A percentile compares a stretch with the other conserved stretches of the same genome.
phyloP scores from a whole-genome alignment of 148 eudicot species.

The Silene conica region DNA sequence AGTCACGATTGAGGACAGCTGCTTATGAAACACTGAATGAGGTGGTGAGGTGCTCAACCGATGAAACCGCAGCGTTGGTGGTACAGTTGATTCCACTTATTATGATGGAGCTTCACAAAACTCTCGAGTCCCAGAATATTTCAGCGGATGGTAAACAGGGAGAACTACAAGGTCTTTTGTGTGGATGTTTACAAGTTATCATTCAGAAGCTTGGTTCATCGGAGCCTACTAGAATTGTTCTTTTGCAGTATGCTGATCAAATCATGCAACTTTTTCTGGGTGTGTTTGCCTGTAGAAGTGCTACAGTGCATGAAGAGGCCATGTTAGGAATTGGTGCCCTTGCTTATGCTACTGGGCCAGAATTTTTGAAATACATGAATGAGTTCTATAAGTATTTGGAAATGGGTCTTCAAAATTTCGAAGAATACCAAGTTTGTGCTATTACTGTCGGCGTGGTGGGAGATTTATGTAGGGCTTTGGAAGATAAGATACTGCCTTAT shows the following conservation, averaged over 20 bases:
- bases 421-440: constrained; percentile 92
- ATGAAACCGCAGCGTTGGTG: constrained; percentile 76
- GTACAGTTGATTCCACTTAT: constrained; percentile 74
- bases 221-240: constrained; percentile 54
- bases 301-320: constrained; percentile 94
- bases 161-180: constrained; percentile 89
- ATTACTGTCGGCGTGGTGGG: constrained; percentile 94
- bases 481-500: constrained; percentile 76
- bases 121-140: constrained; percentile 75
- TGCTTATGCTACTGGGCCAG: constrained; percentile 75
- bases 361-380: constrained; percentile 71
- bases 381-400: constrained; percentile 84
- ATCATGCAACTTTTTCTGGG: constrained; percentile 77
- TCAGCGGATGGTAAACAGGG: constrained; percentile 76
- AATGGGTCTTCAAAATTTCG: constrained; percentile 93
- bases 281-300: constrained; percentile 81
- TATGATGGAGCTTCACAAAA: constrained; percentile 85
- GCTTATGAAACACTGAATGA: constrained; percentile 94
- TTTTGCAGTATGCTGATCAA: constrained; percentile 79
- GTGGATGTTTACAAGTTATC: constrained; percentile 91
- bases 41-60: constrained; percentile 92
- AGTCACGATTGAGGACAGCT: constrained; percentile 75
- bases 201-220: constrained; percentile 86
- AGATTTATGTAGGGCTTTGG: constrained; percentile 83
- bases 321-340: constrained; percentile 94